Conservation (phyloP, 2,329 filamentous ascomycete species). For the Talaromyces sp. region DNA sequence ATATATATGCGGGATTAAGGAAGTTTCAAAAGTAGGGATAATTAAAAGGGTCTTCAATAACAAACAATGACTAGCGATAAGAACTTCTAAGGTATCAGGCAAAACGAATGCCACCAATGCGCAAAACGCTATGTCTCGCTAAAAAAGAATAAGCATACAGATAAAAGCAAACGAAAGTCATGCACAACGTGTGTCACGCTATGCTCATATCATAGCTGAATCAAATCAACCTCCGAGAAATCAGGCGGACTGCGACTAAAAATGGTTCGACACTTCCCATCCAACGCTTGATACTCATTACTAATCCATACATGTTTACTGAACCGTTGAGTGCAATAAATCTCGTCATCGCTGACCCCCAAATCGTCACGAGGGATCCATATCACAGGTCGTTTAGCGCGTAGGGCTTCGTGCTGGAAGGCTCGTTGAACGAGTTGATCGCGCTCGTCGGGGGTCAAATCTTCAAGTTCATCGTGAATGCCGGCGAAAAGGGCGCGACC, state of each 20-base stretch:
- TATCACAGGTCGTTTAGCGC: conserved; percentile 78
- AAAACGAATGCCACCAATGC: not conserved
- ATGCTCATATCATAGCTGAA: conserved; percentile 60
- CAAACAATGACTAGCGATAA: not conserved
- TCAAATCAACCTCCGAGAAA: conserved; percentile 83
- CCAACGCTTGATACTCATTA: conserved; percentile 84
- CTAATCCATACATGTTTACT: conserved; percentile 86
- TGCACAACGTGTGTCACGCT: not conserved
- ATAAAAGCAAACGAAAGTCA: not conserved
- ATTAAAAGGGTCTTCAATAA: not conserved
- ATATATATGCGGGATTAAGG: not conserved
- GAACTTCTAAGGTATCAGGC: not conserved
- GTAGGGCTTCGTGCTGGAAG: conserved; percentile 84
- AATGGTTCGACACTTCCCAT: conserved; percentile 76
- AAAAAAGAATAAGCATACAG: not conserved
- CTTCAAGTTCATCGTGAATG: conserved; percentile 89
- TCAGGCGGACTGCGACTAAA: conserved; percentile 84
- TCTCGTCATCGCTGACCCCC: conserved; percentile 88
- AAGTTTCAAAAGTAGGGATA: not conserved
- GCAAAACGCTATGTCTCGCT: not conserved
- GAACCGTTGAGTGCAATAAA: conserved; percentile 70
- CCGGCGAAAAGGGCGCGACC: conserved; percentile 81
- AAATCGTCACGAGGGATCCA: conserved; percentile 93
- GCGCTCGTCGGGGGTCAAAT: conserved; percentile 83
- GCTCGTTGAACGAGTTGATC: conserved; percentile 81